phyloP scores from a whole-genome alignment of 192 early-diverging fungal species.

The Coemansia sp. region DNA sequence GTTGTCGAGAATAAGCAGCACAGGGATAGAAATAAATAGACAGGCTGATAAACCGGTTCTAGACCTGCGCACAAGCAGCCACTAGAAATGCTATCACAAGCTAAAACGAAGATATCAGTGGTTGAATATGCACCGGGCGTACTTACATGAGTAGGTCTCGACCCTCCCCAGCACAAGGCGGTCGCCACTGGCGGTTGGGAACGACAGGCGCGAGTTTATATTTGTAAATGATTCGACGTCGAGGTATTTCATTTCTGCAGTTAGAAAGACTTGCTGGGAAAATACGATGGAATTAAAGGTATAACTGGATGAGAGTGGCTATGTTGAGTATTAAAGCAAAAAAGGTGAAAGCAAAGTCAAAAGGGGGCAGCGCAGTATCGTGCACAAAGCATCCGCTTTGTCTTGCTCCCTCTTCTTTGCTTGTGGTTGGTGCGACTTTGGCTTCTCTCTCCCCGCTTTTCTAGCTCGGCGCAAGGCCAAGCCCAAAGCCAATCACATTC shows the following conservation, averaged over 20 bases:
- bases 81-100: background rate
- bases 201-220: conserved; percentile 83
- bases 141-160: conserved; percentile 95
- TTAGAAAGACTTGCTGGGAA: background rate
- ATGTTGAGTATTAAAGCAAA: conserved; percentile 2
- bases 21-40: background rate
- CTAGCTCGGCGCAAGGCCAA: background rate
- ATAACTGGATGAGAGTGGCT: background rate
- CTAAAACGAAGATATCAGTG: background rate
- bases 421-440: background rate
- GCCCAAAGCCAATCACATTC: conserved; percentile 1
- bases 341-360: conserved; percentile 2
- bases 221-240: conserved; percentile 78
- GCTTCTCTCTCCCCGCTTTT: background rate
- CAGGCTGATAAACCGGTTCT: background rate
- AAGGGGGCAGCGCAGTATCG: conserved; percentile 1
- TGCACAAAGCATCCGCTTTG: conserved; percentile 3
- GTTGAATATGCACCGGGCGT: background rate
- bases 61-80: background rate
- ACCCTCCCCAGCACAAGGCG: conserved; percentile 78
- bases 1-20: background rate
- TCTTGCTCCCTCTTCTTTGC: background rate
- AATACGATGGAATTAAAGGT: background rate
- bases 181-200: conserved; percentile 78
- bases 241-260: conserved; percentile 81